Percentiles rank a stretch among this genome's conserved stretches.
phyloP scores from a whole-genome alignment of 768 basidiomycete species.

The Mycena leptocephala region DNA sequence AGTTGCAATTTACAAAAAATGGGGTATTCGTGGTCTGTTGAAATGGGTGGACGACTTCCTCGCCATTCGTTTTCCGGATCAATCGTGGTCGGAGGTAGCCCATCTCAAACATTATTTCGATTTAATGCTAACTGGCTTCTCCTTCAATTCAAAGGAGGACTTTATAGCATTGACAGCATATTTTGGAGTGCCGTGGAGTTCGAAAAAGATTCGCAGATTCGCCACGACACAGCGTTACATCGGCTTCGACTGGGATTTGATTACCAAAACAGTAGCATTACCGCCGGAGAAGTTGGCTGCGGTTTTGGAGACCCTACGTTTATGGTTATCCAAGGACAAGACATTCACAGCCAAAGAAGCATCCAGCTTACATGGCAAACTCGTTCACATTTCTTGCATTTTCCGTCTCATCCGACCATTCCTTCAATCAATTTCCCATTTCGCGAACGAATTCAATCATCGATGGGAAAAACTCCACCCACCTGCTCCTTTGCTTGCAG shows the following conservation, averaged over 20 bases:
- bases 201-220: conserved; percentile 42
- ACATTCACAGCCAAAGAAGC: conserved; percentile 39
- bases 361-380: conserved; percentile 47
- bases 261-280: conserved; percentile 38
- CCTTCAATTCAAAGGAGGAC: conserved; percentile 31
- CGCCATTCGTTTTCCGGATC: conserved; percentile 40
- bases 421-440: conserved; percentile 37
- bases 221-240: conserved; percentile 44
- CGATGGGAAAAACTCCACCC: conserved; percentile 29
- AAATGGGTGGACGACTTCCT: conserved; percentile 62
- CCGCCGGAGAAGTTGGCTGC: conserved; percentile 40
- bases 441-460: conserved; percentile 38
- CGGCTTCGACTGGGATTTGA: conserved; percentile 56
- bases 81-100: conserved; percentile 42
- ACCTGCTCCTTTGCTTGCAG: conserved; percentile 19
- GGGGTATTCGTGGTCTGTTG: conserved; percentile 38
- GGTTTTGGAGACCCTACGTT: background rate
- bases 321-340: background rate
- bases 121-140: too few species aligned
- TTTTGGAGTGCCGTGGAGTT: conserved; percentile 53
- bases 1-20: conserved; percentile 43
- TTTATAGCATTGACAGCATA: conserved; percentile 44
- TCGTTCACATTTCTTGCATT: conserved; percentile 48
- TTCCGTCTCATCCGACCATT: conserved; percentile 45
- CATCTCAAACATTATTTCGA: too few species aligned